Evolutionary conservation across 179 eudicot species (phyloP), one percentile per base, ranked within the genome.

Genomic region (Beta lomatogona): DNA sequence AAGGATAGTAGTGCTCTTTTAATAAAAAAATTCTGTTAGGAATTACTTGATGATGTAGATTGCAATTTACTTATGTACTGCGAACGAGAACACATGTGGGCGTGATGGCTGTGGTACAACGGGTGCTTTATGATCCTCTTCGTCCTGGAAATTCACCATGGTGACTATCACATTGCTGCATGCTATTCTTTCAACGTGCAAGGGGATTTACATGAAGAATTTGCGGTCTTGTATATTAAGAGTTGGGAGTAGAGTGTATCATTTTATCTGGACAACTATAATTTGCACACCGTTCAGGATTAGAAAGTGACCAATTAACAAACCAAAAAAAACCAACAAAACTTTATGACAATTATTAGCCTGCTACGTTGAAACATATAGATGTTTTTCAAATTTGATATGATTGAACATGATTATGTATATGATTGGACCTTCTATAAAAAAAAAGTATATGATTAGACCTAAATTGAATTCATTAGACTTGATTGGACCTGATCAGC

Each of bases 1-100:
- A 90, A 66, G 94, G 93, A 82, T 91, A 87, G 25, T 79, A 86
- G 53, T 65, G 14, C 64, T n/a, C 55, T 19, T 13, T 9, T 53
- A 41, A 60, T 36, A 31, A 54, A 19, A 19, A 18, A 5, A 61
- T 48, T 63, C 50, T 28, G 0, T 16, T 28, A 2, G 52, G 50
- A 61, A 25, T n/a, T 52, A 28, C 65, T 28, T 46, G 71, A 71
- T 68, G 75, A 71, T 21, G 19, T 46, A 9, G 75, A 0, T 46
- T 46, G 31, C 58, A 21, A 12, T 71, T 46, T 9, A 57, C 36
- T 46, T 50, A 0, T 25, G 77, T 52, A 12, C 6, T 54, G 53
- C 28, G 45, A 11, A 31, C 64, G 3, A 19, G 48, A 18, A 21
- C 54, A 57, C 14, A n/a, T 36, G 11, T 36, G 21, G 25, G 5